phyloP scores from a whole-genome alignment of 345 rosid species.

The Linum usitatissimum region DNA sequence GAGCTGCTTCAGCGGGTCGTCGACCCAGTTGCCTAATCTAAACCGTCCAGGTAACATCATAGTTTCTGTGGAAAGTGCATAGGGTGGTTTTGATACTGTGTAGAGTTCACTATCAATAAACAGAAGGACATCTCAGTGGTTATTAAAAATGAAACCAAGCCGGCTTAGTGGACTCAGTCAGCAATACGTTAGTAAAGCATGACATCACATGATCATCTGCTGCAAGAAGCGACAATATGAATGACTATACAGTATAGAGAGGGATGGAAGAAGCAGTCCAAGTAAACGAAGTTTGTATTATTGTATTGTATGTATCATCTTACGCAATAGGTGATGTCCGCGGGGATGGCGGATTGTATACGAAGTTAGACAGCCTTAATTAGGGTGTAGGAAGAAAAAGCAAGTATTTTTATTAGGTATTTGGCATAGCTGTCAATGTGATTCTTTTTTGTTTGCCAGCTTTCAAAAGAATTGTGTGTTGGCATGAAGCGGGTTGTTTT shows the following conservation, averaged over 20 bases:
- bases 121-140: too few relatives aligned
- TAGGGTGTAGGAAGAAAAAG: not conserved
- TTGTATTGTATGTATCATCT: not conserved
- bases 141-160: too few relatives aligned
- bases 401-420: not conserved
- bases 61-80: not conserved
- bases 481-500: not conserved
- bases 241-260: not conserved
- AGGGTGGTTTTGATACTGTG: not conserved
- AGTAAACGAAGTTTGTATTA: not conserved
- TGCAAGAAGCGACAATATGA: not conserved
- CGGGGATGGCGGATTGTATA: not conserved
- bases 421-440: not conserved
- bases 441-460: not conserved
- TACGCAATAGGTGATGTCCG: not conserved
- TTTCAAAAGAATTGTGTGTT: not conserved
- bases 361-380: not conserved
- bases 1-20: slow-evolving; percentile 56
- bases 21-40: slow-evolving; percentile 12
- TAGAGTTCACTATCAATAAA: too few relatives aligned
- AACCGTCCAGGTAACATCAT: not conserved
- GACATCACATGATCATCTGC: too few relatives aligned
- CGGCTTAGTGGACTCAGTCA: too few relatives aligned
- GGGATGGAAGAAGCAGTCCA: not conserved
- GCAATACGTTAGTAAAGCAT: too few relatives aligned